These are phyloP conservation scores for Septoria petroselini DNA, from an alignment of 2,329 filamentous ascomycete genomes.

Conservation along the genomic window DNA sequence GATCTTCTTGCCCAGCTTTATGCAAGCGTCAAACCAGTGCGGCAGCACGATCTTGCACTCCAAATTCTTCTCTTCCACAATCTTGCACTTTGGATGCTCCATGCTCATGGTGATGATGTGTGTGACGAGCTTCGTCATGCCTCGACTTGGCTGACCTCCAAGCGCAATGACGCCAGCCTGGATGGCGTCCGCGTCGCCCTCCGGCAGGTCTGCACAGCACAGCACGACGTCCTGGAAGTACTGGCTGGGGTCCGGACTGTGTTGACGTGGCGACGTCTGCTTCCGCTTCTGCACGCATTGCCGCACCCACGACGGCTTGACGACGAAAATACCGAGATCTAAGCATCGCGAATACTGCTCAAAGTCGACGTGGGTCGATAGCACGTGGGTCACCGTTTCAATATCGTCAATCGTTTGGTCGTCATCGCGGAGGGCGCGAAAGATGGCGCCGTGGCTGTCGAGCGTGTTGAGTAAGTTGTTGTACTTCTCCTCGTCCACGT, in stretches of 20 bases:
- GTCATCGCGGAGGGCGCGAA: constrained; percentile 42
- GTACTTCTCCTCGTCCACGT: constrained; percentile 41
- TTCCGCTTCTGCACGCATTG: constrained; percentile 67
- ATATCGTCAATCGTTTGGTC: constrained; percentile 41
- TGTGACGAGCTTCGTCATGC: constrained; percentile 71
- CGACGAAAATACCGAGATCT: constrained; percentile 76
- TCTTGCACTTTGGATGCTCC: constrained; percentile 67
- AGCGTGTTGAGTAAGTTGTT: constrained; percentile 41
- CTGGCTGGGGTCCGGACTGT: constrained; percentile 84
- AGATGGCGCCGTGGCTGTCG: constrained; percentile 49
- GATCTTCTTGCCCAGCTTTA: constrained; percentile 87
- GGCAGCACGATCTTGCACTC: constrained; percentile 83
- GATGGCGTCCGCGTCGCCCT: constrained; percentile 86
- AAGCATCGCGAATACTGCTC: constrained; percentile 75
- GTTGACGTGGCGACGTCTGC: constrained; percentile 74
- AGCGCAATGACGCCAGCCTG: constrained; percentile 84
- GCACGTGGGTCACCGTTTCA: constrained; percentile 58
- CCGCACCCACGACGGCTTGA: constrained; percentile 77
- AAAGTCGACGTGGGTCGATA: constrained; percentile 82
- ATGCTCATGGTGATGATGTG: constrained; percentile 81
- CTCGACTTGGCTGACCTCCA: constrained; percentile 74
- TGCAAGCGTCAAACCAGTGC: constrained; percentile 97
- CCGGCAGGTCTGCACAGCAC: constrained; percentile 78
- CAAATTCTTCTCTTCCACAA: constrained; percentile 62
- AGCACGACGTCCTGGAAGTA: constrained; percentile 85